phyloP scores from a whole-genome alignment of 371 early-diverging fungal species.

The Coemansia sp. region DNA sequence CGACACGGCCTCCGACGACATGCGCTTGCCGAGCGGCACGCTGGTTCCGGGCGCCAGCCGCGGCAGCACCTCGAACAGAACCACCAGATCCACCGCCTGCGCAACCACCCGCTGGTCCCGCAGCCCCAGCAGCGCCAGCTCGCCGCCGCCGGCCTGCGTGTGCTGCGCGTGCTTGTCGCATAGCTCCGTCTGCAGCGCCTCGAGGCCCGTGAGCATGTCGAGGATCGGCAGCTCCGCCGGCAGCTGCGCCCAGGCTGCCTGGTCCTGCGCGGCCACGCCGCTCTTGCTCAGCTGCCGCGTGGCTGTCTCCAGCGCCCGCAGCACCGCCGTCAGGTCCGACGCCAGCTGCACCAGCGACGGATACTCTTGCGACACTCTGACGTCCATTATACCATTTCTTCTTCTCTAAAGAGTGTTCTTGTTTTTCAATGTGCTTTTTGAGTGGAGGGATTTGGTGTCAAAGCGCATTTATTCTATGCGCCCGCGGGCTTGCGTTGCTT shows the following conservation, averaged over 20 bases:
- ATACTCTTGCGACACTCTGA: slow-evolving; percentile 14
- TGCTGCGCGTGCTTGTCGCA: not conserved
- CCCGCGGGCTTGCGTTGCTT: too few species aligned
- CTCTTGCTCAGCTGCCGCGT: slow-evolving; percentile 38
- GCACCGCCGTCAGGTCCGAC: slow-evolving; percentile 3
- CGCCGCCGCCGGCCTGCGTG: not conserved
- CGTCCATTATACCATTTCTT: too few species aligned
- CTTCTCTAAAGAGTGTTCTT: too few species aligned
- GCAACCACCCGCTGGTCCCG: slow-evolving; percentile 36
- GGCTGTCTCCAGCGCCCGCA: slow-evolving; percentile 11
- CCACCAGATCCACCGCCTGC: slow-evolving; percentile 36
- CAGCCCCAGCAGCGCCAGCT: slow-evolving; percentile 30
- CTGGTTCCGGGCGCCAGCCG: slow-evolving; percentile 67
- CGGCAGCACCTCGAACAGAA: slow-evolving; percentile 53
- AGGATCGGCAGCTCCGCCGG: slow-evolving; percentile 11
- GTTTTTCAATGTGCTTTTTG: too few species aligned
- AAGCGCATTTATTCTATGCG: too few species aligned
- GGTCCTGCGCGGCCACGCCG: slow-evolving; percentile 26
- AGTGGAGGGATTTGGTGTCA: too few species aligned
- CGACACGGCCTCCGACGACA: slow-evolving; percentile 50
- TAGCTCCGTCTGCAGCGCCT: slow-evolving; percentile 26
- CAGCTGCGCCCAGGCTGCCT: slow-evolving; percentile 9
- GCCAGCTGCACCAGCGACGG: slow-evolving; percentile 22
- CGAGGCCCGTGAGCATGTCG: slow-evolving; percentile 7
- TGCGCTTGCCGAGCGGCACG: slow-evolving; percentile 62